Percentiles rank a stretch among this genome's conserved stretches.
Conservation (phyloP, 306 rosid species). For the Begonia masoniana region DNA sequence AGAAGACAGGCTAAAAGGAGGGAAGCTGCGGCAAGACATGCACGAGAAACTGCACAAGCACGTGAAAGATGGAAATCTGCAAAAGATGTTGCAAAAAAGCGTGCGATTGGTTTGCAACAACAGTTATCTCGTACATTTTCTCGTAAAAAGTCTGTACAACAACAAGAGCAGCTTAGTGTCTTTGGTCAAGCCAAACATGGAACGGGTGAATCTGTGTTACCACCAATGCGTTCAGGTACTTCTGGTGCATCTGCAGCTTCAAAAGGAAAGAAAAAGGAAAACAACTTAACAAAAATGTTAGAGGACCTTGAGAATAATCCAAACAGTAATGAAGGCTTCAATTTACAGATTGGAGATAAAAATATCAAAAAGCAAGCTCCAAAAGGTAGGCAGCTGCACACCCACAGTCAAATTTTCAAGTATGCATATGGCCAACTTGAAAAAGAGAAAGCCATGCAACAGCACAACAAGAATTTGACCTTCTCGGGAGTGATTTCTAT, state of each 20-base stretch:
- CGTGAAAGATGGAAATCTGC: conserved; percentile 67
- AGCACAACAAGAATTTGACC: conserved; percentile 49
- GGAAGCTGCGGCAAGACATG: conserved; percentile 69
- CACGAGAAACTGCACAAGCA: conserved; percentile 58
- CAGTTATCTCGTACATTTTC: conserved; percentile 58
- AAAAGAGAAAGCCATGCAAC: conserved; percentile 80
- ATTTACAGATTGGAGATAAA: conserved; percentile 57
- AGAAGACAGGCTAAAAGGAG: conserved; percentile 55
- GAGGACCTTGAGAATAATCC: conserved; percentile 40
- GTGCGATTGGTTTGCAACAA: conserved; percentile 26
- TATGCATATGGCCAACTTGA: conserved; percentile 77
- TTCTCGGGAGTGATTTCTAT: conserved; percentile 69
- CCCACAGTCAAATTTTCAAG: conserved; percentile 72
- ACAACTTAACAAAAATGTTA: conserved; percentile 49
- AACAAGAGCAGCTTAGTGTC: conserved; percentile 16
- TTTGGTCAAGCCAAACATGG: conserved; percentile 12
- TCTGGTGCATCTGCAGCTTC: conserved; percentile 26
- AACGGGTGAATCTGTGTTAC: conserved; percentile 1
- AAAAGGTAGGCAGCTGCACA: conserved; percentile 39
- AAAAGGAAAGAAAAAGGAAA: conserved; percentile 28
- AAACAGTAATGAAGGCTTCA: conserved; percentile 40
- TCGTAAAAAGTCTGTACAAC: conserved; percentile 37
- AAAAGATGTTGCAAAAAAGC: conserved; percentile 43
- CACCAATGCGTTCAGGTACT: conserved; percentile 21
- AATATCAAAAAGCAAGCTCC: conserved; percentile 47